Base-by-base conservation (phyloP, 1,139 yeast species). In the Saccharomyces hybrid region DNA sequence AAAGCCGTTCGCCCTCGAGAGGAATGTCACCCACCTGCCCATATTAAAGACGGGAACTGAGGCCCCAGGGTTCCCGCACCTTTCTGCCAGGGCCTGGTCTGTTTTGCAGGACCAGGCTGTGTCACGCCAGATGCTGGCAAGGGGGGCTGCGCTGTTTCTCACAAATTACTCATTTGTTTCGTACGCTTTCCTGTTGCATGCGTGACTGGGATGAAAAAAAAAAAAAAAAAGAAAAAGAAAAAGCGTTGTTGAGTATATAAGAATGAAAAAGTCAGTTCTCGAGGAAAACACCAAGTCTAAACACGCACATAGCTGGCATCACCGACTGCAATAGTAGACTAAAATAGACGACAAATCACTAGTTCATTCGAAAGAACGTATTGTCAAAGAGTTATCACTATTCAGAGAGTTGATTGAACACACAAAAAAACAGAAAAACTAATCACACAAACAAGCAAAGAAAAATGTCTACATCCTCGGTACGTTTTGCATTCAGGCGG, bases 401-500 rank as follows among this genome's bases (percentile, higher is more conserved):
- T 5, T 46, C 31, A 26, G 48, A 46, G 14, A 46, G 19, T 26
- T 26, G 16, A 46, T 26, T 26, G 16, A 46, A 46, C 31, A 7
- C n/a, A 8, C 11, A 11, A 21, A 14, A 24, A 46, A 5, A 38
- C 9, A 16, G 5, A 16, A 38, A 38, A 9, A 9, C 9, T 46
- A 26, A 19, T 46, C 28, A 24, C 48, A 46, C 31, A 26, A 28
- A 48, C 14, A 47, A 24, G 21, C n/a, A 48, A 48, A 28, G 14
- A 48, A 48, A 26, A 26, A 38, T 38, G 44, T 38, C 44, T 19
- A 38, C 44, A 75, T 69, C 85, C 28, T 74, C 84, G 51, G 48
- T 62, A 57, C 55, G 56, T 51, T 53, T 57, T 41, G 68, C 70
- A 4, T 88, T 91, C 71, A 73, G 80, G 57, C 79, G 87, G 66